A percentile compares a stretch with the other conserved stretches of the same genome.
Conservation (phyloP, 2,329 filamentous ascomycete species). For the Colletotrichum sp. region DNA sequence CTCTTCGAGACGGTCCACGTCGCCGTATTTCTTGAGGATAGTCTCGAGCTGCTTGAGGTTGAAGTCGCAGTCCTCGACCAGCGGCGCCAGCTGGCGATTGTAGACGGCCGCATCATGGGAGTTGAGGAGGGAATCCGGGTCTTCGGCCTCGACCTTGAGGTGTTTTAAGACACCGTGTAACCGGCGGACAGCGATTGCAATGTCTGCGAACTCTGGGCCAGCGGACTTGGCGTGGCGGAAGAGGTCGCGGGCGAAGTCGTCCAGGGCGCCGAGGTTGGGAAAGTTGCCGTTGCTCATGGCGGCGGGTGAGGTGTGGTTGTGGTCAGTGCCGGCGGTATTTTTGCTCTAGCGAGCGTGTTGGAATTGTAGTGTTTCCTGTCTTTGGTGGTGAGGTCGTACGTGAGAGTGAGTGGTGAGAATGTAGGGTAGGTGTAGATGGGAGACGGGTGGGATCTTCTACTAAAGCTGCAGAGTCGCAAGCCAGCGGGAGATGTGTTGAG, state of each 20-base stretch:
- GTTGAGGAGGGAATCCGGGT: conserved; percentile 61
- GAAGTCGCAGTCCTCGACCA: conserved; percentile 61
- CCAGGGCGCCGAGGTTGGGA: conserved; percentile 59
- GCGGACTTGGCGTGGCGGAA: conserved; percentile 58
- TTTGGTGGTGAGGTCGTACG: neutral
- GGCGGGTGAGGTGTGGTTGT: conserved; percentile 17
- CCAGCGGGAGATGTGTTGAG: neutral
- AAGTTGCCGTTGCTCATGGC: conserved; percentile 35
- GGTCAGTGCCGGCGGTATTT: neutral
- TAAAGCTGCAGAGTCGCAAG: conserved; percentile 15
- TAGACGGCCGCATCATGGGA: conserved; percentile 45
- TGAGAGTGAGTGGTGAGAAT: neutral
- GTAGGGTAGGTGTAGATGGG: neutral
- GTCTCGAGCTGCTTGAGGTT: conserved; percentile 60
- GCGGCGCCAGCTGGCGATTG: conserved; percentile 52
- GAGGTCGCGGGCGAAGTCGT: conserved; percentile 59
- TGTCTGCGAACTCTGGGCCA: conserved; percentile 52
- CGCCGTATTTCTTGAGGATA: conserved; percentile 53
- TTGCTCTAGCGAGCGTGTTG: neutral
- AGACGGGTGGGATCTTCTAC: neutral
- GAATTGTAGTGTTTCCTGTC: neutral
- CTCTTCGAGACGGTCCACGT: conserved; percentile 25
- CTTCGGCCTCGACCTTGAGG: conserved; percentile 61
- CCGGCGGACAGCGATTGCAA: conserved; percentile 54
- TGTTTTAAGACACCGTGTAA: conserved; percentile 63